Base-by-base conservation (phyloP, 495 filamentous ascomycete species). In the Penicillium coprophilum region DNA sequence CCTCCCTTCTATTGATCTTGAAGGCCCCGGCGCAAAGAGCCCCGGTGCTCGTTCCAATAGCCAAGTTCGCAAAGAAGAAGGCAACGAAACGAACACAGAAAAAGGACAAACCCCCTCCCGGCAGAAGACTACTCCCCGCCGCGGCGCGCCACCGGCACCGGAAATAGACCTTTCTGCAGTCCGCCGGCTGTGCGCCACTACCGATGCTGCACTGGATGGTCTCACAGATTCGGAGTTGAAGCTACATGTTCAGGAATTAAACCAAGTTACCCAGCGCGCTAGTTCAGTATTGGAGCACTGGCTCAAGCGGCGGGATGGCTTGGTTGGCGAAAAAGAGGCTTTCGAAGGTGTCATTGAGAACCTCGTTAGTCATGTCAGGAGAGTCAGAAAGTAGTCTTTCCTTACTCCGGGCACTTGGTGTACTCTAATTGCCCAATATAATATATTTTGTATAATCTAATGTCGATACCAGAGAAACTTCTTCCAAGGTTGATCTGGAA, bases 281-380 rank as follows among this genome's bases (percentile, higher is more conserved):
- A 86, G 85, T 27, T 80, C 88, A 49, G 87, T 94, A 40, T 79
- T 96, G 31, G 88, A 89, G 55, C 96, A 91, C 62, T 99, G 95
- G 94, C 81, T 91, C 47, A 88, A 87, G 78, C 78, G 86, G 61
- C 85, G 85, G 31, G 92, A 96, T 65, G 87, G 88, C 50, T 88
- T 92, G 52, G 76, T 95, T 52, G 85, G 88, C 27, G 93, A 99
- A 60, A 89, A 95, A 62, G 93, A 97, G 73, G 90, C 91, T 6
- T 97, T 99, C 77, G 94, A 99, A 66, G 90, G 89, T 0, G 94
- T 99, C 9, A 96, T 99, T 79, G 95, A 97, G 75, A 96, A 97
- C 68, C 74, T 99, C 55, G 94, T 99, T 41, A 94, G 88, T 71
- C 94, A 96, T 77, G 94, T 95, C 9, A 80, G 91, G 72, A 90